Percentiles rank a stretch among this genome's conserved stretches.
Evolutionary conservation across 306 rosid species (phyloP).

Genomic region (Trifolium fragiferum): DNA sequence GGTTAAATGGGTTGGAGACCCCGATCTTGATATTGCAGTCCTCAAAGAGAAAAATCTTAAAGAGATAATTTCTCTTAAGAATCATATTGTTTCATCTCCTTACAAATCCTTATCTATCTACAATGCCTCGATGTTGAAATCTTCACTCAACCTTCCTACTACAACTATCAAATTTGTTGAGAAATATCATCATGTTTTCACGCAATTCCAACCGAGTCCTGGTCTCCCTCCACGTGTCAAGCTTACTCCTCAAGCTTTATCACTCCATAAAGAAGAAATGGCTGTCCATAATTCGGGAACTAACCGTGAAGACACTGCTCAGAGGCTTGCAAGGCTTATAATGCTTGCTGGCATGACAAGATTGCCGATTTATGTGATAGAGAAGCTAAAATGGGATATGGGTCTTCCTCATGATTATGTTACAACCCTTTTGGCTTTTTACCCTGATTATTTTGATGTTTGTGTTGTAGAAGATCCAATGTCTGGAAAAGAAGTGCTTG

Average conservation of each 20-base stretch:
- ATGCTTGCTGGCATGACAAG: conserved; percentile 70
- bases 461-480: conserved; percentile 54
- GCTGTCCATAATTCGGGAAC: conserved; percentile 50
- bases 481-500: conserved; percentile 67
- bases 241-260: conserved; percentile 62
- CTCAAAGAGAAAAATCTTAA: conserved; percentile 75
- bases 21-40: conserved; percentile 70
- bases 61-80: conserved; percentile 63
- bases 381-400: conserved; percentile 82
- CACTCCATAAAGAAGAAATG: conserved; percentile 68
- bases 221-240: conserved; percentile 59
- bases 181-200: conserved; percentile 58
- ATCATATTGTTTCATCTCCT: conserved; percentile 64
- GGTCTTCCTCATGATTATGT: conserved; percentile 76
- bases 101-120: conserved; percentile 63
- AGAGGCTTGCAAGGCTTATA: conserved; percentile 68
- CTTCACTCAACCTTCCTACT: conserved; percentile 57
- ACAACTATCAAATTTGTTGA: conserved; percentile 58
- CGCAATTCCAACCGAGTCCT: conserved; percentile 59
- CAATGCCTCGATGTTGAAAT: conserved; percentile 61
- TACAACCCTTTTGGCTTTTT: conserved; percentile 62
- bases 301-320: conserved; percentile 54
- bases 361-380: conserved; percentile 72
- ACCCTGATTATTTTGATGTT: conserved; percentile 80
- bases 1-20: conserved; percentile 87